Base-by-base conservation (phyloP, 2,329 filamentous ascomycete species). In the Phaeosphaeria sp. region DNA sequence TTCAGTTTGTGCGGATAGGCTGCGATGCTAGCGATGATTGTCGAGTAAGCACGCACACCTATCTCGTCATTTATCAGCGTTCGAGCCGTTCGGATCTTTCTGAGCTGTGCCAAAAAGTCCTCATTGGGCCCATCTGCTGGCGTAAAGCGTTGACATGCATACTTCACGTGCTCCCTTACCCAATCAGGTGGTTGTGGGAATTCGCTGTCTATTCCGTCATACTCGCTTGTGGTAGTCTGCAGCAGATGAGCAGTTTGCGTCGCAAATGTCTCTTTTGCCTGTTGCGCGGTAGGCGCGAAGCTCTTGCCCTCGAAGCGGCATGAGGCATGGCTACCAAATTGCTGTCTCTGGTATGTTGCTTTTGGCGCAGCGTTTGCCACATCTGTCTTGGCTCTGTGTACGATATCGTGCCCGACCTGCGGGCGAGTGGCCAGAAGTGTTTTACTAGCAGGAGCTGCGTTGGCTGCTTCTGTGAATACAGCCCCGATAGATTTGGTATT, bases 11-110 rank as follows among this genome's bases (percentile, higher is more conserved):
- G 78, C 0, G 93, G 92, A 68, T 97, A 97, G 0, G 94, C 91
- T 3, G 91, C 87, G 18, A 99, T 76, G 0, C 91, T 81, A 6
- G 95, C 92, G 63, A 98, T 96, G 13, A 90, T 89, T 1, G 90
- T 93, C 27, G 91, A 93, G 73, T 98, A 98, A 0, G 94, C 93
- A 49, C 92, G 86, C 0, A 93, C 87, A 2, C 92, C 92, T 57
- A 96, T 87, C 47, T 90, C 84, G 67, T 97, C 93, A 8, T 87
- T 86, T 1, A 85, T 88, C 1, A 97, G 81, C 17, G 87, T 83
- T 21, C 94, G 86, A 2, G 89, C 84, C 2, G 86, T 86, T 46
- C 90, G 87, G 63, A 98, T 92, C 57, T 89, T 89, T 65, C 88
- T 86, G 5, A 99, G 83, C 59, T 91, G 83, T 0, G 84, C 78